These are phyloP conservation scores for Trypanosoma boissoni DNA, from an alignment of 208 protist species.

Conservation along the genomic window DNA sequence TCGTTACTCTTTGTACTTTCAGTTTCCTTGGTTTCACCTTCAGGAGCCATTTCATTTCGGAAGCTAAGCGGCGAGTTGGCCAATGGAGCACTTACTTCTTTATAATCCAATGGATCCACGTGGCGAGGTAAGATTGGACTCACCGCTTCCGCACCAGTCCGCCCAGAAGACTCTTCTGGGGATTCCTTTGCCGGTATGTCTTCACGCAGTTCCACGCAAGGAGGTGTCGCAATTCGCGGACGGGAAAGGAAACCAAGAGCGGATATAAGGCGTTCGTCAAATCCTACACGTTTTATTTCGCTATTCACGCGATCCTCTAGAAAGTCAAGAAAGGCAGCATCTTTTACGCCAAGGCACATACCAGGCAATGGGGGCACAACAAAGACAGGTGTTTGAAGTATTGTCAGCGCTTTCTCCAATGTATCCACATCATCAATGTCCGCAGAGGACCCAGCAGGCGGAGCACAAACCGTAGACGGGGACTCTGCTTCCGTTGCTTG, in stretches of 20 bases:
- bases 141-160: background rate
- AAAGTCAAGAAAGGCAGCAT: constrained; percentile 19
- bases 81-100: too few species aligned
- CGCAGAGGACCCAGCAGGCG: background rate
- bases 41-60: too few species aligned
- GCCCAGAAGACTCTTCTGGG: background rate
- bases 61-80: too few species aligned
- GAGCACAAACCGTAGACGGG: background rate
- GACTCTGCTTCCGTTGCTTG: background rate
- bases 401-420: background rate
- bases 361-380: constrained; percentile 43
- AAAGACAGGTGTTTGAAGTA: constrained; percentile 39
- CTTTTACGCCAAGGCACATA: constrained; percentile 39
- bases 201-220: too few species aligned
- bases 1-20: too few species aligned
- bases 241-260: constrained; percentile 40
- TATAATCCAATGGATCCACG: too few species aligned
- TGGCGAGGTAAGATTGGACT: background rate
- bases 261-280: constrained; percentile 27
- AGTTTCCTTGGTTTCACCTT: too few species aligned
- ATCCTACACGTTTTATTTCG: constrained; percentile 14
- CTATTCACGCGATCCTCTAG: constrained; percentile 27
- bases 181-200: too few species aligned
- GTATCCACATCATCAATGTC: constrained; percentile 17
- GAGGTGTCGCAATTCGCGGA: background rate